Evolutionary conservation across 352 stramenopile species (phyloP), one percentile per base, ranked within the genome.

Genomic region (Thraustochytrium striatum): DNA sequence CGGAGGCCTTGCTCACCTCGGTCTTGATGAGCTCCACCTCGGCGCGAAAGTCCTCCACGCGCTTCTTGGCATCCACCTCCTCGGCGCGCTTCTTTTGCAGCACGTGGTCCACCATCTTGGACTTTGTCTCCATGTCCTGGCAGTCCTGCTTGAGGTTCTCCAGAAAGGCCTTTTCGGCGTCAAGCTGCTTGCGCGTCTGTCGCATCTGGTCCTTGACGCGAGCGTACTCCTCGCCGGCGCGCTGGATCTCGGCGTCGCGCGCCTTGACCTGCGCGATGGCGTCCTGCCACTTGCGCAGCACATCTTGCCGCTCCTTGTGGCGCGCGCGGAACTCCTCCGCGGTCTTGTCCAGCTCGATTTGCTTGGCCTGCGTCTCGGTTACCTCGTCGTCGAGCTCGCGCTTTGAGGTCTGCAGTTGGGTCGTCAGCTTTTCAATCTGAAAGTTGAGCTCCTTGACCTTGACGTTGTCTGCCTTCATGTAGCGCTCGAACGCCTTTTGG

Each of bases 261-360:
- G 87, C 84, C 84, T 93, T 91, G 88, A 97, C 97, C 9, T 90
- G 89, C 62, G 94, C 91, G 57, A 98, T 94, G 1, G 91, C 95
- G 55, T 92, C 89, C 84, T 98, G 92, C 94, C 93, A 98, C 81
- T 98, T 91, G 61, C 89, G 82, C n/a, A 98, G 88, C 19, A 98
- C 91, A 79, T 95, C 88, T 65, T 96, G 92, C 39, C 93, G 88
- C 85, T 98, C 94, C 57, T 89, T 87, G 79, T 98, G 94, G 47
- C 96, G 88, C 65, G 86, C 87, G 25, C 91, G 91, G 79, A 98
- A 98, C 68, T 96, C 92, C 28, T 96, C 89, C 0, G 93, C 93
- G 0, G 94, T 95, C 82, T 96, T 95, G 83, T 98, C 93, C 13
- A 98, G 85, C 82, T 98, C 94, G 61, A 97, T 96, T 85, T 98